Conservation (phyloP, 495 filamentous ascomycete genomes). For the Letharia columbiana region DNA sequence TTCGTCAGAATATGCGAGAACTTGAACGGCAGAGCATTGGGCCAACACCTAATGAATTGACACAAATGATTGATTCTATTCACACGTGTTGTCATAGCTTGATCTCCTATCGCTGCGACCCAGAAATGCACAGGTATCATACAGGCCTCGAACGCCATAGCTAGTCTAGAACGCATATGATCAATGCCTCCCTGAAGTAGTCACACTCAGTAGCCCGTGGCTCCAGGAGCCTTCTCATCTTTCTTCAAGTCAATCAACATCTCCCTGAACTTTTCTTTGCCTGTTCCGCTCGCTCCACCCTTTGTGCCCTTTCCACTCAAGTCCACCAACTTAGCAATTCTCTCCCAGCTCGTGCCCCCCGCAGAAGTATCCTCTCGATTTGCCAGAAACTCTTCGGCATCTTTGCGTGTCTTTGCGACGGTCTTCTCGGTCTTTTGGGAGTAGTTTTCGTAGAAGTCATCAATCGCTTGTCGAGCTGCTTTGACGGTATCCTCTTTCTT, state of each 20-base stretch:
- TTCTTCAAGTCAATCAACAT: constrained; percentile 79
- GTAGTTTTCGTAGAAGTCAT: constrained; percentile 99
- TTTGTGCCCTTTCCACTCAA: constrained; percentile 84
- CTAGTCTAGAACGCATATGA: constrained; percentile 2
- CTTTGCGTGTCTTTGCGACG: constrained; percentile 71
- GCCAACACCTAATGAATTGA: not conserved
- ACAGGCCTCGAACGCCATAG: constrained; percentile 9
- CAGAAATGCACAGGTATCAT: constrained; percentile 13
- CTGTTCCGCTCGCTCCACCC: constrained; percentile 76
- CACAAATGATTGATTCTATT: not conserved
- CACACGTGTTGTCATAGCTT: not conserved
- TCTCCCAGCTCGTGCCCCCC: constrained; percentile 96
- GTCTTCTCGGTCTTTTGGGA: constrained; percentile 92
- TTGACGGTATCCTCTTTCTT: constrained; percentile 75
- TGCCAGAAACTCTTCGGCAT: constrained; percentile 89
- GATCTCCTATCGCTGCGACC: not conserved
- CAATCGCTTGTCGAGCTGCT: constrained; percentile 80
- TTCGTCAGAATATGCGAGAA: constrained; percentile 12
- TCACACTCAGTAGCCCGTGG: constrained; percentile 46
- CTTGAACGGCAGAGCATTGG: not conserved
- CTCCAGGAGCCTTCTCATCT: constrained; percentile 88
- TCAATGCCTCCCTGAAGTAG: not conserved
- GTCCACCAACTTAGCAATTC: constrained; percentile 94
- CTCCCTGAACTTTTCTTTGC: constrained; percentile 93
- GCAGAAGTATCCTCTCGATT: constrained; percentile 83